Percentiles rank a stretch among this genome's conserved stretches.
Evolutionary conservation across 2,329 filamentous ascomycete genomes (phyloP).

Genomic region (Zasmidium citrigriseum): DNA sequence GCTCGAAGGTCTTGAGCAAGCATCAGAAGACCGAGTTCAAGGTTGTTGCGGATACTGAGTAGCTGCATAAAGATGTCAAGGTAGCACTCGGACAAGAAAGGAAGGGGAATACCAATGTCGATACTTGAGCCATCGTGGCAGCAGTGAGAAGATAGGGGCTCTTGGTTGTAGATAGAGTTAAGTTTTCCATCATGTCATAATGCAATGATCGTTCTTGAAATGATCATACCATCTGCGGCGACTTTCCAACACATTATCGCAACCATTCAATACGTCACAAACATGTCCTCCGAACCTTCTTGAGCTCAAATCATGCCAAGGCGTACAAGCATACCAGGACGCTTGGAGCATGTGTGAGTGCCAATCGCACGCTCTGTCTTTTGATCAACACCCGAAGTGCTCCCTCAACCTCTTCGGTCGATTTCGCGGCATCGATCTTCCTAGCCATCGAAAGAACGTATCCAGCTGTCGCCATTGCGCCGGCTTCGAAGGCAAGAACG

Average conservation of each 20-base stretch:
- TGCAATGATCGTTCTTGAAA: too few relatives aligned
- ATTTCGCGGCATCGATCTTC: slow-evolving; percentile 15
- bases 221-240: too few relatives aligned
- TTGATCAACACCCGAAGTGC: neutral
- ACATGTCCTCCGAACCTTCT: neutral
- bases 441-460: neutral
- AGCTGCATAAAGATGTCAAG: too few relatives aligned
- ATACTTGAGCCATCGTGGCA: too few relatives aligned
- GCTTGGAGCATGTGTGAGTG: neutral
- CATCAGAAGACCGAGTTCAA: neutral
- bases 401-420: slow-evolving; percentile 16
- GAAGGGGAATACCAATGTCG: too few relatives aligned
- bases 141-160: too few relatives aligned
- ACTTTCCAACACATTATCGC: too few relatives aligned
- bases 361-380: neutral
- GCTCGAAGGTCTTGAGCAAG: neutral
- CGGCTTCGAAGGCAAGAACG: neutral
- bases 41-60: too few relatives aligned
- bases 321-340: neutral
- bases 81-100: too few relatives aligned
- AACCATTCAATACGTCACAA: too few relatives aligned
- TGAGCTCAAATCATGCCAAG: neutral
- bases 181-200: too few relatives aligned
- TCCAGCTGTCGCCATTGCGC: neutral
- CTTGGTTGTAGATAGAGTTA: too few relatives aligned